Base-by-base conservation (phyloP, 768 basidiomycete genomes). In the Auriscalpium vulgare region DNA sequence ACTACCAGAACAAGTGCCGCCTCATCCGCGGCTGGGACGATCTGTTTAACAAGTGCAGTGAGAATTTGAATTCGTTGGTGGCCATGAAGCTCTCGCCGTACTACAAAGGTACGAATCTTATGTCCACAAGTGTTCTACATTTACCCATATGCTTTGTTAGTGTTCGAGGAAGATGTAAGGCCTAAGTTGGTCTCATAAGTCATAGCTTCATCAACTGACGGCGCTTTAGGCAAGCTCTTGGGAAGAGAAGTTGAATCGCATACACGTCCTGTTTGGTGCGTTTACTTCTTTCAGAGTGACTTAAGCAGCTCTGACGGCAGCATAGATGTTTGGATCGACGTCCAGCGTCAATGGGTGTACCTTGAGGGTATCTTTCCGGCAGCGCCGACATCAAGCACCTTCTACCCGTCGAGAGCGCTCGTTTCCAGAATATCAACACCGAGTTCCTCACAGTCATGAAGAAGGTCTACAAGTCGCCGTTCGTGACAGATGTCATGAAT, bases 331-430 rank as follows among this genome's bases (percentile, higher is more conserved):
- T 99, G 97, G 97, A 97, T 99, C 62, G 97, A 99, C 63, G 97
- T 99, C 14, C 97, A 99, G 64, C 84, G 97, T 8, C 97, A 99
- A 75, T 99, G 97, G 97, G 97, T 99, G 1, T 99, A 99, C 68
- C 80, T 99, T 52, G 97, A 99, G 70, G 97, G 97, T 45, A 99
- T 99, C 63, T 99, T 73, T 92, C 95, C n/a, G 95, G 95, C 37
- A 97, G 94, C 63, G 97, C 95, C 23, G 97, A 99, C 67, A 98
- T 99, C 80, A 98, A 98, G 68, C 97, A 99, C 68, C 84, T 99
- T 13, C 85, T 99, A 29, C 97, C 97, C 1, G 88, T 97, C 59
- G 97, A 99, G 73, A 93, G 86, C 65, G 84, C 92, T n/a, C 90
- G 97, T 35, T 99, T 99, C 75, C 88, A 90, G 68, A 97, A 95